Conservation (phyloP, 768 basidiomycete genomes). For the Auricularia sp. region DNA sequence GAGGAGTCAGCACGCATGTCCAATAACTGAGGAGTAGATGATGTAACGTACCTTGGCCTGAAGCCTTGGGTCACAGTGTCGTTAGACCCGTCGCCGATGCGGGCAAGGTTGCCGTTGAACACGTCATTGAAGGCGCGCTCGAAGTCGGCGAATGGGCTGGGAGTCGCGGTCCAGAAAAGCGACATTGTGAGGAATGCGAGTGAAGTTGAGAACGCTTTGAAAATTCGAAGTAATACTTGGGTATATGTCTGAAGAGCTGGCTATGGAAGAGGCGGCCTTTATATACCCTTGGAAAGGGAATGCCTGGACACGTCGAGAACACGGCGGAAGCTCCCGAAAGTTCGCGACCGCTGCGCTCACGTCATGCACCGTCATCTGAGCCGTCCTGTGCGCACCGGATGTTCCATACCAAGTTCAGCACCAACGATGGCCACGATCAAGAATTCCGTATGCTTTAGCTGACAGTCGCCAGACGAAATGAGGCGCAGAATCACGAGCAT, state of each 20-base stretch:
- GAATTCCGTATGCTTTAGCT: no score
- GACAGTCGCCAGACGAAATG: no score
- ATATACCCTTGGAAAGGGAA: neutral
- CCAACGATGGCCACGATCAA: no score
- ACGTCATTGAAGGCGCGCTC: slow-evolving; percentile 34
- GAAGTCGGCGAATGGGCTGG: slow-evolving; percentile 26
- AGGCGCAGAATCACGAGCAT: no score
- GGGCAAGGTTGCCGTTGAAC: slow-evolving; percentile 12
- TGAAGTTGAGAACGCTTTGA: neutral
- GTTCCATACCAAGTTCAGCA: no score
- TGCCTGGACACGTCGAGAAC: no score
- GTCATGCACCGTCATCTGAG: no score
- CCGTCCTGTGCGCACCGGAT: no score
- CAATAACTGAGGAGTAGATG: neutral
- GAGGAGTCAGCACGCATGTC: neutral
- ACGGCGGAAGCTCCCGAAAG: neutral
- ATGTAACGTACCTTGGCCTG: slow-evolving; percentile 15
- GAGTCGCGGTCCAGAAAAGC: neutral
- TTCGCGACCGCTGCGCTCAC: neutral
- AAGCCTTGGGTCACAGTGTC: slow-evolving; percentile 1
- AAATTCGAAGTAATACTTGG: neutral
- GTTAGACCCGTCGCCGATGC: slow-evolving; percentile 3
- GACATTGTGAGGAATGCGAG: neutral
- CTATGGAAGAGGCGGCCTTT: neutral
- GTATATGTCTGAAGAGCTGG: neutral